Evolutionary conservation across 495 filamentous ascomycete genomes (phyloP), one percentile per base, ranked within the genome.

Genomic region (Aspergillus cavernicola): DNA sequence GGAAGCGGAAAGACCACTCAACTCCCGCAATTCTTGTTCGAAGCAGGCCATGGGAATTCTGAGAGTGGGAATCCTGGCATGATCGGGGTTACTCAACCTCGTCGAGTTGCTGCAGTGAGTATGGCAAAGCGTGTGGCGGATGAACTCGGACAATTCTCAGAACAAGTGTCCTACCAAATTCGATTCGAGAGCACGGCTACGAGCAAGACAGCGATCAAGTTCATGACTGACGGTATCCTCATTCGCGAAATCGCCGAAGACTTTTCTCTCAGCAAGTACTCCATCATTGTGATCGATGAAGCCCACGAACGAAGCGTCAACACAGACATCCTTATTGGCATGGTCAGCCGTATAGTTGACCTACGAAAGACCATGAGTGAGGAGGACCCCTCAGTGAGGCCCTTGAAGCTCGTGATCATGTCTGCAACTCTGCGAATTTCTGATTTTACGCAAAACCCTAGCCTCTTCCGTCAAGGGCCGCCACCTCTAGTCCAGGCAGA

Each of bases 161-260:
- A 85, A 6, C 79, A 85, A 36, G 90, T 97, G 15, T 87, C 90
- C 6, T 95, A 97, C 66, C 92, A 96, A 62, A 96, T 99, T 59
- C 86, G 95, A 24, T 97, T 96, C 59, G 95, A 99, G 56, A 87
- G 85, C 28, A 90, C 84, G 2, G 85, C 86, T 2, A 82, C 81
- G n/a, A 79, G 82, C 35, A 85, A 92, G 53, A 99, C 95, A 0
- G 86, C 91, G 2, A 85, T 97, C 65, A 99, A 99, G 67, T 99
- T 97, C 70, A 97, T 99, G 90, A 99, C 95, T 0, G 95, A 99
- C 66, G 95, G 95, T 75, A 90, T 99, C 20, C 75, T 99, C 50
- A 79, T 99, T 12, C 84, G 92, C 43, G 95, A 99, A 63, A 86
- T 96, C 38, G 82, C 88, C 0, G 83, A 92, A 52, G 95, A 99